Percentiles rank a stretch among this genome's conserved stretches.
These are phyloP conservation scores for Aquanectria penicillioides DNA, from an alignment of 2,329 filamentous ascomycete species.

Conservation along the genomic window DNA sequence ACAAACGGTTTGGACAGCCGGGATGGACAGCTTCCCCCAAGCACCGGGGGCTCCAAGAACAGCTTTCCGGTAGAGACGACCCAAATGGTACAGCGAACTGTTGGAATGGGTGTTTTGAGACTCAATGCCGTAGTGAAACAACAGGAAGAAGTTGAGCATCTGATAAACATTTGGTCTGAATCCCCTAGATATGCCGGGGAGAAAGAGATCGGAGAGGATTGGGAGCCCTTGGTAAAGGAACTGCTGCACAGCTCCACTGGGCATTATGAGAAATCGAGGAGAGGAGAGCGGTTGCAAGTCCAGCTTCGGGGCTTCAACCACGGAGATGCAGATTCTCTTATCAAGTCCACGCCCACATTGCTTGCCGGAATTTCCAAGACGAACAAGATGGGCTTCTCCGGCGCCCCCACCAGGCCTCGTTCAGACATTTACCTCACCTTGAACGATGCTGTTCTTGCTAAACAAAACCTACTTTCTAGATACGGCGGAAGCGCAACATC, in stretches of 20 bases:
- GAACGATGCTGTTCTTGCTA: slow-evolving; percentile 79
- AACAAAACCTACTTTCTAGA: slow-evolving; percentile 76
- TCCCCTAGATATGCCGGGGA: slow-evolving; percentile 64
- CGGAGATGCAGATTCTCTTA: slow-evolving; percentile 80
- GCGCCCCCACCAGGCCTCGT: slow-evolving; percentile 85
- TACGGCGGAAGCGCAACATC: slow-evolving; percentile 79
- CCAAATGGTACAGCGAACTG: slow-evolving; percentile 61
- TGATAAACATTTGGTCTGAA: slow-evolving; percentile 81
- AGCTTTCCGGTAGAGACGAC: slow-evolving; percentile 33
- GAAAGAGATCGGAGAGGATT: slow-evolving; percentile 70
- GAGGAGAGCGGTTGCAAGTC: slow-evolving; percentile 81
- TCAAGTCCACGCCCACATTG: slow-evolving; percentile 87
- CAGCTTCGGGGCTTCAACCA: slow-evolving; percentile 82
- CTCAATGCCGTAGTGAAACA: slow-evolving; percentile 80
- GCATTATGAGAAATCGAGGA: slow-evolving; percentile 76
- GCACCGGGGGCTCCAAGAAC: slow-evolving; percentile 63
- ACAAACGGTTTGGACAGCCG: slow-evolving; percentile 52
- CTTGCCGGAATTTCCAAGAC: slow-evolving; percentile 85
- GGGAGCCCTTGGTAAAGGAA: slow-evolving; percentile 77
- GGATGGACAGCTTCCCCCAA: slow-evolving; percentile 59
- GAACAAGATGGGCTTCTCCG: slow-evolving; percentile 91
- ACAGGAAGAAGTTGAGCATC: slow-evolving; percentile 77
- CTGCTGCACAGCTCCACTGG: slow-evolving; percentile 79
- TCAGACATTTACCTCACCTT: slow-evolving; percentile 97
- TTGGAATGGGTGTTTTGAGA: slow-evolving; percentile 82